phyloP scores from a whole-genome alignment of 1,139 yeast species.

The Taiozyma sp. region DNA sequence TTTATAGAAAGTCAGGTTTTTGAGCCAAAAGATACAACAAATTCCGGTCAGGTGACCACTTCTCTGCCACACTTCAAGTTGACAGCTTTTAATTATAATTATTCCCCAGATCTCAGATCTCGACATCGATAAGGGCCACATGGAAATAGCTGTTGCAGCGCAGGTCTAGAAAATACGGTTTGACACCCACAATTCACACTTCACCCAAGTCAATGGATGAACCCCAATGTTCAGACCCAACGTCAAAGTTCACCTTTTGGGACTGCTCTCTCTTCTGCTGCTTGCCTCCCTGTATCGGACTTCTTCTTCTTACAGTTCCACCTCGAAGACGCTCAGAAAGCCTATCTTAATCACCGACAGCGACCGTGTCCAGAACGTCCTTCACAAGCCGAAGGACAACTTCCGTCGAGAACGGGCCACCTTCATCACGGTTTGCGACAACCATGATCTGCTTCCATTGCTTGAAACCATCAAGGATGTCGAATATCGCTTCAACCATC shows the following conservation, averaged over 20 bases:
- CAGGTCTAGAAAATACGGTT: background rate
- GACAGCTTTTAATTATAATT: too few relatives aligned
- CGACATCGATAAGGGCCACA: background rate
- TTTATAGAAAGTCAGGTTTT: too few relatives aligned
- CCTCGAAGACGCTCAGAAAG: background rate
- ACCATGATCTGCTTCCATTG: constrained; percentile 56
- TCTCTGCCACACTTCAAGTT: too few relatives aligned
- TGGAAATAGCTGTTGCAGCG: background rate
- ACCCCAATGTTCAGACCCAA: background rate
- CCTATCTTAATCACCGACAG: background rate
- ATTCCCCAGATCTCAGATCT: too few relatives aligned
- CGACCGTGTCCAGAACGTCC: background rate
- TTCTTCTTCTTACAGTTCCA: background rate
- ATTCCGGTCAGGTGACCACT: too few relatives aligned
- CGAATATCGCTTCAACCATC: constrained; percentile 68
- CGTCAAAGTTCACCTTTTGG: background rate
- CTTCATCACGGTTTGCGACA: constrained; percentile 69
- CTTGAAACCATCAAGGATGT: constrained; percentile 59
- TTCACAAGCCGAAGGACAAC: background rate
- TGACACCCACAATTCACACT: background rate
- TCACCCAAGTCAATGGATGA: background rate
- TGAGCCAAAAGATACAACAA: too few relatives aligned
- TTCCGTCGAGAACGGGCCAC: constrained; percentile 39
- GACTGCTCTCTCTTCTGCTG: background rate
- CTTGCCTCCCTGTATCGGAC: background rate